Evolutionary conservation across 2,329 filamentous ascomycete species (phyloP), one percentile per base, ranked within the genome.

Genomic region (Zalaria obscura): DNA sequence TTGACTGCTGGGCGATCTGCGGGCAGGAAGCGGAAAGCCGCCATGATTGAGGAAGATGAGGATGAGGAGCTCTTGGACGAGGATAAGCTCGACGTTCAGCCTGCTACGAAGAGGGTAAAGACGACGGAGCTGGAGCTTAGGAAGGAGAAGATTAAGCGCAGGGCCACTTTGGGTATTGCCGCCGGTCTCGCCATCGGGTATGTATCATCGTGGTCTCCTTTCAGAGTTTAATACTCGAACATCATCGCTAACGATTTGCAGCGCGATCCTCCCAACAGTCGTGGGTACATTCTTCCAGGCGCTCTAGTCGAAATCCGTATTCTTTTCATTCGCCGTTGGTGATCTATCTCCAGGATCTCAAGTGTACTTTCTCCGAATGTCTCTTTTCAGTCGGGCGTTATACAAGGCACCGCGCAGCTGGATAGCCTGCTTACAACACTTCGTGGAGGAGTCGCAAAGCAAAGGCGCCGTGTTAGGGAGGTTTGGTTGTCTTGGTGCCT

Each of bases 141-240:
- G 61, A 88, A 86, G 65, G 82, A 93, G 64, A 83, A 79, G 55
- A 85, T 95, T 50, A 80, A 85, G 64, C 85, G 80, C 62, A 77
- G 87, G 56, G 86, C 91, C 37, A 68, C 94, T 46, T 73, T 93
- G 48, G 89, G 91, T 44, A 75, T 96, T 40, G 84, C 80, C 47
- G 86, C 86, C 44, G 91, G 85, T 37, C 72, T 95, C 59, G 85
- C 84, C 43, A 74, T 95, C 61, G 88, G 88, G 91, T 96, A 75
- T 68, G 87, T 81, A 2, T 18, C 18, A 18, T 18, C 18, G 18
- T 18, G 18, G 18, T 18, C 2, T 18, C 2, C 18, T 18, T 2
- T 18, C 18, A 18, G 18, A 18, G 18, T 18, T 42, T 27, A 41
- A 10, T n/a, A 9, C 3, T 36, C 40, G 29, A 7, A 18, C 25